phyloP scores from a whole-genome alignment of 2,329 filamentous ascomycete genomes.

The Pseudogymnoascus sp. region DNA sequence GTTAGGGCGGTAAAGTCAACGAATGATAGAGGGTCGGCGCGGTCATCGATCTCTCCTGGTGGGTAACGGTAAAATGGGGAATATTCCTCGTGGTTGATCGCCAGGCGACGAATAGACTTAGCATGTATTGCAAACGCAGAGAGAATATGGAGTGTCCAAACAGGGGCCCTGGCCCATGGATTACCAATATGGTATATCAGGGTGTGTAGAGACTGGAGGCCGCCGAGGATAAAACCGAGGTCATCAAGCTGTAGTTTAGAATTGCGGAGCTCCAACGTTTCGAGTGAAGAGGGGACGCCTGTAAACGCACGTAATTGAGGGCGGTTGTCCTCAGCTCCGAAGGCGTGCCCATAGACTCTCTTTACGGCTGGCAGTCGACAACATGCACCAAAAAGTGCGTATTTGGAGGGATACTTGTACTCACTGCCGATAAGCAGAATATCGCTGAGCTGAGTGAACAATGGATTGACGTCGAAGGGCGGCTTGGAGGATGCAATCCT shows the following conservation, averaged over 20 bases:
- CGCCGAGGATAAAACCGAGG: not conserved
- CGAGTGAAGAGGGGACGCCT: not conserved
- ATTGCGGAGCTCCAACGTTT: not conserved
- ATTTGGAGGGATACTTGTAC: not conserved
- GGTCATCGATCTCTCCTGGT: no score
- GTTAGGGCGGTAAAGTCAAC: not conserved
- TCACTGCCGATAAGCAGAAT: not conserved
- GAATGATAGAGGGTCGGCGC: not conserved
- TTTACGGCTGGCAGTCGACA: not conserved
- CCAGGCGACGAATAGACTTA: not conserved
- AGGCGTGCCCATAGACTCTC: not conserved
- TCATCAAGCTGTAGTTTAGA: not conserved
- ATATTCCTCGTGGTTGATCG: not conserved
- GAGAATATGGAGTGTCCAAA: not conserved
- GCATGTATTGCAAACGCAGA: not conserved
- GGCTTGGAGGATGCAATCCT: not conserved
- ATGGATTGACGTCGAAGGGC: not conserved
- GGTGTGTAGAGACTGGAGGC: not conserved
- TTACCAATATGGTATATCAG: not conserved
- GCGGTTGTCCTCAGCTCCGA: not conserved
- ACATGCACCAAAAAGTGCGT: not conserved
- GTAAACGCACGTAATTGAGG: not conserved
- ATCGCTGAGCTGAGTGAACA: not conserved
- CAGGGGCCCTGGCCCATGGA: not conserved
- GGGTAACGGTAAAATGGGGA: not conserved